Evolutionary conservation across 2,329 filamentous ascomycete species (phyloP), one percentile per base, ranked within the genome.

Genomic region (Diaporthe ilicicola): DNA sequence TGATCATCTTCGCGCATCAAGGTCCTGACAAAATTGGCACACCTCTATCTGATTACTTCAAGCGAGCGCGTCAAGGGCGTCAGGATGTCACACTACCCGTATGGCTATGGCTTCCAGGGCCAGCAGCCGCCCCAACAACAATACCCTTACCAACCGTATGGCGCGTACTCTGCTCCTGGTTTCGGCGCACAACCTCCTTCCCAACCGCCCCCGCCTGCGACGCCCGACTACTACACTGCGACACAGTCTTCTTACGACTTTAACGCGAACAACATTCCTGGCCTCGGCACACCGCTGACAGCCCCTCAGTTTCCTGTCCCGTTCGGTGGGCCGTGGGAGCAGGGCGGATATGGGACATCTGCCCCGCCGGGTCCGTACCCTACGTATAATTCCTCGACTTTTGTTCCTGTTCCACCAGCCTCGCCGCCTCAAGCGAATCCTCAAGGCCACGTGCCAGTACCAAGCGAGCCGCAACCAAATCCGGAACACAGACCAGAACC

Each of bases 1-100:
- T 68, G 39, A 50, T 59, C 65, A 44, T 39, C 44, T 61, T 54
- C 44, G 48, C 56, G 59, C 62, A 24, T 68, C 66, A 70, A 62
- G 39, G 32, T 61, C 64, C 50, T 55, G 66, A 53, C 67, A 53
- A 73, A n/a, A 53, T 50, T 65, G 50, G 51, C 66, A 44, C 72
- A 44, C 37, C 61, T 70, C 61, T 66, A 65, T 67, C 64, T 71
- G 54, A 68, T 56, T 51, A 72, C 61, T 55, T 51, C 73, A 59
- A 70, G 55, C 55, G 22, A 50, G 46, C 44, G 65, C 27, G 27
- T 69, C 48, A 76, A 71, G 53, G 85, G 61, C 22, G 32, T 69
- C 48, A 76, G 70, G 46, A 85, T 85, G 82, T 79, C 83, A 48
- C 80, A 82, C 59, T 81, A 81, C 71, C 79, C 80, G 19, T 81